These are phyloP conservation scores for Aspergillus udagawae DNA, from an alignment of 2,329 filamentous ascomycete genomes.

Conservation along the genomic window DNA sequence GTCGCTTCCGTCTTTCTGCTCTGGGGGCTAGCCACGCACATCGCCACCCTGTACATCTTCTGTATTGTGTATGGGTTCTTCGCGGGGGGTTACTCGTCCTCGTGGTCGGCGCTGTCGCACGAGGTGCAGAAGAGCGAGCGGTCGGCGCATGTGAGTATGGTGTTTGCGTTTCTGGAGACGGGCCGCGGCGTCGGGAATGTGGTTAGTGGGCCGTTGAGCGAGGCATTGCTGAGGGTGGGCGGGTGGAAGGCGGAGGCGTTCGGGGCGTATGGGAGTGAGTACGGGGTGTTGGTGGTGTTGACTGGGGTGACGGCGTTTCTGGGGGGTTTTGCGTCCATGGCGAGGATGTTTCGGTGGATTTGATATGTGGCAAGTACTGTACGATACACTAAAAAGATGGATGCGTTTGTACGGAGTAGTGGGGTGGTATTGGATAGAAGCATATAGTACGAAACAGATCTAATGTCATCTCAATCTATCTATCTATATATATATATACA, in stretches of 20 bases:
- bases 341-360: background rate
- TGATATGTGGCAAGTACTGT: background rate
- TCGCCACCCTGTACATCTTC: slow-evolving; percentile 52
- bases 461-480: background rate
- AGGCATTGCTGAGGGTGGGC: slow-evolving; percentile 46
- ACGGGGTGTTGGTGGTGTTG: slow-evolving; percentile 54
- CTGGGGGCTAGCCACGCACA: slow-evolving; percentile 54
- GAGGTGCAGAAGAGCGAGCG: slow-evolving; percentile 38
- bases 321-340: slow-evolving; percentile 31
- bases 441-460: background rate
- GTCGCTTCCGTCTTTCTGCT: slow-evolving; percentile 55
- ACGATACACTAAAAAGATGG: background rate
- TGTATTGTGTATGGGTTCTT: slow-evolving; percentile 63
- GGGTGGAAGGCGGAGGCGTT: slow-evolving; percentile 32
- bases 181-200: slow-evolving; percentile 33
- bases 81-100: slow-evolving; percentile 59
- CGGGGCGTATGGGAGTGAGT: slow-evolving; percentile 49
- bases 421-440: background rate
- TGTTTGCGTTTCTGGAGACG: slow-evolving; percentile 33
- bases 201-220: slow-evolving; percentile 52
- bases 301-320: slow-evolving; percentile 52
- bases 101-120: slow-evolving; percentile 56
- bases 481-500: background rate
- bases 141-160: slow-evolving; percentile 27
- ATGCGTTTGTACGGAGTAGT: background rate